These are phyloP conservation scores for Lodderomyces jiufengensis DNA, from an alignment of 1,139 yeast species.

Conservation along the genomic window DNA sequence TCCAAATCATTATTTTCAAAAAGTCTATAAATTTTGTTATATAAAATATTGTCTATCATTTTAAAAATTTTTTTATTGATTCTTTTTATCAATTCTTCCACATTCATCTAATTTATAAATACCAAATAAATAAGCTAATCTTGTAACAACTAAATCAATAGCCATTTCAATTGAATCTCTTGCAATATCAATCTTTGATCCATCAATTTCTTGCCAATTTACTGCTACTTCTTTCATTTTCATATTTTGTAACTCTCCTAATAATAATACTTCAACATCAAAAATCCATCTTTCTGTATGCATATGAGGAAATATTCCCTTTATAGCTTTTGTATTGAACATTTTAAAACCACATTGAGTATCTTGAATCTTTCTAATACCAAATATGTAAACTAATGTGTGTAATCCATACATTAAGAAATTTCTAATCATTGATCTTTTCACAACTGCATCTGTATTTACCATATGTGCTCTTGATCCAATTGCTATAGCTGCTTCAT, in stretches of 20 bases:
- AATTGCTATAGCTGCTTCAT: conserved; percentile 62
- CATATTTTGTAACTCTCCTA: conserved; percentile 71
- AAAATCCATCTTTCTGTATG: conserved; percentile 98
- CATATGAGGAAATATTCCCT: conserved; percentile 76
- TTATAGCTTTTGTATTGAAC: conserved; percentile 69
- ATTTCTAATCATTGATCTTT: conserved; percentile 83
- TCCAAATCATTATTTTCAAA: too few relatives aligned
- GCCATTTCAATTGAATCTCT: conserved; percentile 93
- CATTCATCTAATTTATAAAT: conserved; percentile 53
- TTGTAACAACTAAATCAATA: conserved; percentile 84
- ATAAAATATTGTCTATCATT: background rate
- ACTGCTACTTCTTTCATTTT: conserved; percentile 76
- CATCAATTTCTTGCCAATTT: conserved; percentile 96
- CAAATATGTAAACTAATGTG: conserved; percentile 79
- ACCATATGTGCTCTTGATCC: conserved; percentile 98
- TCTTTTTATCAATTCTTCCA: conserved; percentile 18
- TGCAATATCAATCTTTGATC: conserved; percentile 90
- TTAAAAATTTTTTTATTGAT: background rate
- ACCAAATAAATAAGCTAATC: conserved; percentile 84
- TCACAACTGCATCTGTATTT: conserved; percentile 91
- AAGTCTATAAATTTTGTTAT: background rate
- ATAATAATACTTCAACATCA: conserved; percentile 85
- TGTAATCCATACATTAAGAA: conserved; percentile 92
- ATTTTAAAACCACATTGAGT: conserved; percentile 97
- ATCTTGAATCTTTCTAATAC: conserved; percentile 80